Evolutionary conservation across 768 basidiomycete genomes (phyloP).

Genomic region (Suillus occidentalis): DNA sequence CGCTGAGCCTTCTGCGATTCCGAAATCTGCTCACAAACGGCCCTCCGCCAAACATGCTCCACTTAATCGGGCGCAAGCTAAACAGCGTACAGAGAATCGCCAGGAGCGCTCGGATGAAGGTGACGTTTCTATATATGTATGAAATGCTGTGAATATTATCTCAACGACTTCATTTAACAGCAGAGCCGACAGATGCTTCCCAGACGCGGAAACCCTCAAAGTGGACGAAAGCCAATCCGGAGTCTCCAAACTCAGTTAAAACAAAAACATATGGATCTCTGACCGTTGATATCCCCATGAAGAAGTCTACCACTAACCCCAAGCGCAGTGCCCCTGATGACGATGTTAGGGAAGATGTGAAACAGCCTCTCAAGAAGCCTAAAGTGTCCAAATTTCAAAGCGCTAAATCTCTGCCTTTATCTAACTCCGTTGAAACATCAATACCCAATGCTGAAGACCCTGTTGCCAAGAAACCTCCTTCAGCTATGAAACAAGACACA

Average conservation of each 20-base stretch:
- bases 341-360: background rate
- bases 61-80: background rate
- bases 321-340: conserved; percentile 1
- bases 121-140: background rate
- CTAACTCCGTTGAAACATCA: background rate
- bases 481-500: conserved; percentile 1
- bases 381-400: conserved; percentile 1
- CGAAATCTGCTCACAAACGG: background rate
- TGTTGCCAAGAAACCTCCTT: conserved; percentile 4
- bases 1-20: background rate
- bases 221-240: background rate
- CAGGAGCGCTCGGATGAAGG: background rate
- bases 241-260: background rate
- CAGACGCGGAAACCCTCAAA: background rate
- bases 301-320: background rate
- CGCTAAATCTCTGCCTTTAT: conserved; percentile 1
- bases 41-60: background rate
- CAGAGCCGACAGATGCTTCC: background rate
- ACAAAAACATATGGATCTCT: background rate
- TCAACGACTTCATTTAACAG: background rate
- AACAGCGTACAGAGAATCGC: background rate
- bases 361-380: conserved; percentile 18
- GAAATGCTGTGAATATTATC: background rate
- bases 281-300: background rate
- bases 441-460: background rate